Evolutionary conservation across 495 filamentous ascomycete species (phyloP), one percentile per base, ranked within the genome.

Genomic region (Sabuloglossum arenarium): DNA sequence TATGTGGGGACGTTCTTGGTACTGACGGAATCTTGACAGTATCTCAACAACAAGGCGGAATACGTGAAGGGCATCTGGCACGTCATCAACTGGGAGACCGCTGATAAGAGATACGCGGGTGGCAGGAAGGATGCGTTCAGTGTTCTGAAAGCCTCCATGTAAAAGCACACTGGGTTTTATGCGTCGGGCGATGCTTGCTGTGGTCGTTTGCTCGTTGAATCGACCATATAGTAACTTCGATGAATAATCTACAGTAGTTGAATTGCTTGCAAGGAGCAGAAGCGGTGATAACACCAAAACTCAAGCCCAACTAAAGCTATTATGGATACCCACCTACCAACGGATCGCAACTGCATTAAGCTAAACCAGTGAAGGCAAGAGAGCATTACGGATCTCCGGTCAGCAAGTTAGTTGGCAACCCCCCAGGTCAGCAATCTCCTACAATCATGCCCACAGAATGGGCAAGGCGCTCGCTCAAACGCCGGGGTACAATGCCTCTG

Each of bases 21-120:
- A 21, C 47, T 55, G 32, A 56, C 5, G 28, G 11, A 46, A 31
- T 10, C 2, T 30, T 50, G 96, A 56, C 87, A 98, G 74, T 98
- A 98, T 70, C 78, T 95, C 76, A 98, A 97, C 74, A 84, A 89
- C 66, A 98, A 98, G 79, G 91, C 86, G 53, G 93, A 96, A 68
- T 98, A 98, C 73, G 94, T 98, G 69, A 79, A 78, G 56, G 88
- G 87, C 56, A 85, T 98, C 67, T 98, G 91, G 91, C 86, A 96
- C 61, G 86, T 98, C 52, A 76, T 98, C 63, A 97, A 97, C 75
- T 98, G 91, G 91, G 91, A 90, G 76, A 76, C 84, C 39, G 91
- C 84, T 32, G 93, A 94, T 75, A 79, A 84, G 47, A 28, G 47
- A 11, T 51, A 51, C 12, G 3, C 6, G 1, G 47, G 47, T n/a